Evolutionary conservation across 2,329 filamentous ascomycete species (phyloP), one percentile per base, ranked within the genome.

Genomic region (Hypoxylon rubiginosum): DNA sequence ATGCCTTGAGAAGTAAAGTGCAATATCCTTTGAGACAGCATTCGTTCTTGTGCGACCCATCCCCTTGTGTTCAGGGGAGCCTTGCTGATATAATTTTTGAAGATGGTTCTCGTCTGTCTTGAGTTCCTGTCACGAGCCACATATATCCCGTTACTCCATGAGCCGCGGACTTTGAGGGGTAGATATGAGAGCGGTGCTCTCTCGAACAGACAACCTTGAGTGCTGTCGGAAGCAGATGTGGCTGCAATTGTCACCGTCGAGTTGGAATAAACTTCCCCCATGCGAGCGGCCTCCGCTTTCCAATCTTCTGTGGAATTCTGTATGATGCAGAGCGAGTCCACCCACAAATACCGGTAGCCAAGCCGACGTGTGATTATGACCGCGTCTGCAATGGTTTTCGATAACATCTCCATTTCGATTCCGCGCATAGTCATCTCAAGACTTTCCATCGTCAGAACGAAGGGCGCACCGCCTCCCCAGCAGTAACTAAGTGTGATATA

Each of bases 21-120:
- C 39, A 43, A n/a, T 43, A 43, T 43, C n/a, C 39, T 19, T 43
- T 43, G 39, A 43, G 39, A 43, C 15, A 43, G n/a, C 39, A 43
- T 43, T 7, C 39, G 39, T 15, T 43, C 39, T n/a, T 43, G n/a
- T 8, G 19, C 39, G 39, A 19, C 39, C 39, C n/a, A 19, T 7
- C 39, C 10, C 39, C 39, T 43, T 15, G 39, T 43, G 15, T 43
- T 43, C 9, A 43, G 9, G 39, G 39, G n/a, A 43, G n/a, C n/a
- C 6, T 43, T 43, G 39, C 39, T 19, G 39, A 43, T 21, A 4
- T 43, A 43, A 10, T 43, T 4, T 43, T 43, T 43, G 19, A 19
- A 43, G 15, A 43, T 19, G n/a, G 39, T 17, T 19, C 39, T 19
- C 39, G n/a, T 43, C n/a, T 43, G 39, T 21, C 39, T 43, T 19